Evolutionary conservation across 345 rosid genomes (phyloP), one percentile per base, ranked within the genome.

Genomic region (Odontarrhena argentea): DNA sequence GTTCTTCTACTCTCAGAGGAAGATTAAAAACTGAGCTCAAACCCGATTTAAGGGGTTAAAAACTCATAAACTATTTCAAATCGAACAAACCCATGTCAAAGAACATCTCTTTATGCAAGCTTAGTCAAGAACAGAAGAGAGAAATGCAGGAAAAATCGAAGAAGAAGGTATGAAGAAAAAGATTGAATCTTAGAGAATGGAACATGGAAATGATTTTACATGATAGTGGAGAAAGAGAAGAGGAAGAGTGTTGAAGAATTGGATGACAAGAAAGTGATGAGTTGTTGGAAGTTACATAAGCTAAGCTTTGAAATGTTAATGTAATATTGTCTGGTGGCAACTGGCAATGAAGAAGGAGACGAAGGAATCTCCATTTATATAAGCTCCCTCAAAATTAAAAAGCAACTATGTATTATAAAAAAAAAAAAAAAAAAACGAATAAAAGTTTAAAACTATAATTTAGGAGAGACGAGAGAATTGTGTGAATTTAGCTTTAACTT

Each of bases 341-440:
- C 76, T 67, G 63, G 77, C 73, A 54, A 18, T 2, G 73, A 74
- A 44, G 73, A 67, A 38, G 68, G 53, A 60, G 48, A 42, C 28
- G 24, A 35, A 46, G 46, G 77, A 26, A 54, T 46, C 73, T 67
- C 73, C 58, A 46, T 74, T 67, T 74, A 67, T 74, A 74, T 54
- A 74, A 67, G 68, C 68, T 52, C 36, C 13, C 50, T 51, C 1
- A 24, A 41, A 14, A 7, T 1, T 25, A 30, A 15, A n/a, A 6
- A 18, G 4, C 13, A 18, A 37, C 38, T 36, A 2, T 5, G 15
- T 62, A 24, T 10, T 62, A 26, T 28, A 60, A n/a, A 9, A 41
- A 0, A 53, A 3, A 9, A 41, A 0, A 53, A 3, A 15, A 37
- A 67, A 3, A 1, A 1, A 25, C 5, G 2, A 51, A 1, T 10